Percentiles rank a stretch among this genome's conserved stretches.
phyloP scores from a whole-genome alignment of 352 stramenopile species.

The Phytophthora parvispora region DNA sequence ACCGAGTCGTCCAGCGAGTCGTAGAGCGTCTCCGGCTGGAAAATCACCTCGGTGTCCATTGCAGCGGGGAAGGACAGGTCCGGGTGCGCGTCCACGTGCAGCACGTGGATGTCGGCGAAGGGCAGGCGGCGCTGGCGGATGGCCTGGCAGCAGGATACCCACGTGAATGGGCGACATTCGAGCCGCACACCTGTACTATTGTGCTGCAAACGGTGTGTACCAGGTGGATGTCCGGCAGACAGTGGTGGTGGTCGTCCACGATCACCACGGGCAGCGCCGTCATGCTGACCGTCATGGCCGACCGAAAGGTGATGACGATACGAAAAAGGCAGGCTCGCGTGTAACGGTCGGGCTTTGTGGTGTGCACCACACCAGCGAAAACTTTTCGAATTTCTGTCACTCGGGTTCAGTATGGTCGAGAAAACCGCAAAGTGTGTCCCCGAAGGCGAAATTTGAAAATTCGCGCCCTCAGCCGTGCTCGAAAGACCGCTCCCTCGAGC shows the following conservation, averaged over 20 bases:
- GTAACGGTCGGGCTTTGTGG: background rate
- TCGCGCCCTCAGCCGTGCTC: conserved; percentile 4
- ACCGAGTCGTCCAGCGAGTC: conserved; percentile 71
- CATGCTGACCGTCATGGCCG: too few relatives aligned
- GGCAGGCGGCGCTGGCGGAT: conserved; percentile 78
- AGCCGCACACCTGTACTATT: background rate
- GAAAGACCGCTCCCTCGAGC: background rate
- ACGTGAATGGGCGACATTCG: background rate
- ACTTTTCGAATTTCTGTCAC: conserved; percentile 18
- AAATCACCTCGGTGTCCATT: conserved; percentile 59
- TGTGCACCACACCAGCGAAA: conserved; percentile 8
- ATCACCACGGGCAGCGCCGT: conserved; percentile 65
- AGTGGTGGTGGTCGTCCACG: conserved; percentile 87
- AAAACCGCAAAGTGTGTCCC: background rate
- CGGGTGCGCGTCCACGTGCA: conserved; percentile 91
- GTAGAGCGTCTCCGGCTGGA: conserved; percentile 78
- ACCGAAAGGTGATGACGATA: background rate
- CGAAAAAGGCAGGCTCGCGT: background rate
- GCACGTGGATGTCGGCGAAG: conserved; percentile 69
- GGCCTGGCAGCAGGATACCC: conserved; percentile 41
- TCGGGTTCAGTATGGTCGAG: conserved; percentile 23
- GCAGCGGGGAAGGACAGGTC: conserved; percentile 81
- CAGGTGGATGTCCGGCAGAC: conserved; percentile 77
- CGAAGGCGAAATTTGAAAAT: background rate
- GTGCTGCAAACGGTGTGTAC: conserved; percentile 11